phyloP scores from a whole-genome alignment of 768 basidiomycete genomes.

The Candolleomyces efflorescens region DNA sequence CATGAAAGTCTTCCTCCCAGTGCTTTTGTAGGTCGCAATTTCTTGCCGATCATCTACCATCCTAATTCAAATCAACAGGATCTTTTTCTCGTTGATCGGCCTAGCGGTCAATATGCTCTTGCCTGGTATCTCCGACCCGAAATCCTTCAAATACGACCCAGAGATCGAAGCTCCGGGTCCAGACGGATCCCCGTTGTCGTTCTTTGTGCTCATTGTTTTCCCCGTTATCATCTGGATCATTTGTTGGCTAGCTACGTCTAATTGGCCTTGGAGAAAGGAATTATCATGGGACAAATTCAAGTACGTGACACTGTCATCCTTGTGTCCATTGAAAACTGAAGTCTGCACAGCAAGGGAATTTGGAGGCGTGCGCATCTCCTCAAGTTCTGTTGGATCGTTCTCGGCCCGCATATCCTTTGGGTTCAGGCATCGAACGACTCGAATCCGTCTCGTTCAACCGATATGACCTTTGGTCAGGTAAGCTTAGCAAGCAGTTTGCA shows the following conservation, averaged over 20 bases:
- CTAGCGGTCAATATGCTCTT: background rate
- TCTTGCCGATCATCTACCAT: background rate
- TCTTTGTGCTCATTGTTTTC: background rate
- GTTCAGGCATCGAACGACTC: constrained; percentile 1
- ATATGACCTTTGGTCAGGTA: constrained; percentile 8
- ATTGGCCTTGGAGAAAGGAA: background rate
- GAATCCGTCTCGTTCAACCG: background rate
- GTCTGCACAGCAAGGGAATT: background rate
- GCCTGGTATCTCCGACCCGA: background rate
- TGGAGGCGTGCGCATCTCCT: constrained; percentile 2
- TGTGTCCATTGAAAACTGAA: background rate
- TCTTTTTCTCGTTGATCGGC: background rate
- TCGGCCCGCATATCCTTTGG: constrained; percentile 1
- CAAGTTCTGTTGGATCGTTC: background rate
- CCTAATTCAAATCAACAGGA: too few species aligned
- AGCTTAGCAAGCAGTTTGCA: background rate
- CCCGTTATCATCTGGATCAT: background rate
- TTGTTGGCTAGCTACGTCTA: background rate
- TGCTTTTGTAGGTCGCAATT: background rate
- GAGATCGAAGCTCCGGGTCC: too few species aligned
- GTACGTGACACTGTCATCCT: background rate
- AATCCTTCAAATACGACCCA: background rate
- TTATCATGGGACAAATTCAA: background rate
- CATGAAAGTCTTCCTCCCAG: constrained; percentile 4
- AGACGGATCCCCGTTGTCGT: background rate